These are phyloP conservation scores for Calendula officinalis DNA, from an alignment of 129 eudicot species.

Conservation along the genomic window DNA sequence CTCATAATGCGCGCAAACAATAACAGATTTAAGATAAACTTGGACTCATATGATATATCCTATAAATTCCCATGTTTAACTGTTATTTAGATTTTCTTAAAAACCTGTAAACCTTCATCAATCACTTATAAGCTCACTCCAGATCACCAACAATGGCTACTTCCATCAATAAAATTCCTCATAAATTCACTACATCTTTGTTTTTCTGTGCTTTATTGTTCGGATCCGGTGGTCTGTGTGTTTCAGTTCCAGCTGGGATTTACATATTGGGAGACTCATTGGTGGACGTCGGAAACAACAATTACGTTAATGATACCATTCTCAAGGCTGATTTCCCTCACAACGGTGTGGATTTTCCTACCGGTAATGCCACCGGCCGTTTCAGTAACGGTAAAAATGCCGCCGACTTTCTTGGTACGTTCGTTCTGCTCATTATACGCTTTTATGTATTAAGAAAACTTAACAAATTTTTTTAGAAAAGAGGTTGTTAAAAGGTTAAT, in stretches of 20 bases:
- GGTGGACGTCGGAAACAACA: constrained; percentile 75
- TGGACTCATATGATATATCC: no score
- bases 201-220: background rate
- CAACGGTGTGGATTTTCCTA: constrained; percentile 67
- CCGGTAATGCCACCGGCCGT: constrained; percentile 55
- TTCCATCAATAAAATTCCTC: background rate
- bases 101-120: no score
- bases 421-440: background rate
- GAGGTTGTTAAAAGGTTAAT: no score
- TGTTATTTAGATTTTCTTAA: no score
- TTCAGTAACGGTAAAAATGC: constrained; percentile 77
- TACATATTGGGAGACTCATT: constrained; percentile 75
- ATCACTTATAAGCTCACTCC: no score
- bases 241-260: constrained; percentile 33
- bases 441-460: background rate
- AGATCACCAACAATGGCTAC: constrained; percentile 11
- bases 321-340: constrained; percentile 67
- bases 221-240: background rate
- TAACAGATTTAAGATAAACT: no score
- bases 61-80: no score
- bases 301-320: constrained; percentile 44
- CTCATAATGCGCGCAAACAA: no score
- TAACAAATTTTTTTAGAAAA: background rate
- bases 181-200: background rate
- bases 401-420: constrained; percentile 65